These are phyloP conservation scores for Hypericum perforatum DNA, from an alignment of 345 rosid species.

Conservation along the genomic window DNA sequence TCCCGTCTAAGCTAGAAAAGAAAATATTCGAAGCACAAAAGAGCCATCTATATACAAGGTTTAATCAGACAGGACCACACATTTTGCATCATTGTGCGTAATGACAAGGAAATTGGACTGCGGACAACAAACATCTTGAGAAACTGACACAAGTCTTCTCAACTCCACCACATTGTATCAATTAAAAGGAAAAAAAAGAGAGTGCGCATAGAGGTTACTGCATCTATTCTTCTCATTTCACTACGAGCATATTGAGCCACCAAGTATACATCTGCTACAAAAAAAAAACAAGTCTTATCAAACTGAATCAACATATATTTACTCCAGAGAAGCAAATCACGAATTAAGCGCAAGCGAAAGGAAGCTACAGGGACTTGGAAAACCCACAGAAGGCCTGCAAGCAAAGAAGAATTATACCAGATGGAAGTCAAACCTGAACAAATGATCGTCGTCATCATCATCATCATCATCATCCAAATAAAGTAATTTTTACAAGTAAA, in stretches of 20 bases:
- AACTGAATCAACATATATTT: not conserved
- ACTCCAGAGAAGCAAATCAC: slow-evolving; percentile 17
- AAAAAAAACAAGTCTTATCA: slow-evolving; percentile 8
- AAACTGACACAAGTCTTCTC: too few species aligned
- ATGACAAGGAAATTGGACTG: too few species aligned
- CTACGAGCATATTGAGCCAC: slow-evolving; percentile 82
- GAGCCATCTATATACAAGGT: too few species aligned
- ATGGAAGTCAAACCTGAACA: slow-evolving; percentile 82
- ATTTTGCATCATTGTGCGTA: too few species aligned
- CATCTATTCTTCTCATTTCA: slow-evolving; percentile 80
- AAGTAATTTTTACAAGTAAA: too few species aligned
- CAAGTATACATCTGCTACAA: slow-evolving; percentile 62
- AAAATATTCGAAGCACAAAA: not conserved
- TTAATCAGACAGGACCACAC: too few species aligned
- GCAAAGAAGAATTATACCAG: slow-evolving; percentile 86
- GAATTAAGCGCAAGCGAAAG: not conserved
- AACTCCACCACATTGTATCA: not conserved
- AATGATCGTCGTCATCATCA: not conserved
- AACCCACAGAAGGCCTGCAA: slow-evolving; percentile 93
- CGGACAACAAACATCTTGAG: too few species aligned
- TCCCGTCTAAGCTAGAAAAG: slow-evolving; percentile 26
- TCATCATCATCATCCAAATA: too few species aligned
- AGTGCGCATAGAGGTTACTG: slow-evolving; percentile 28
- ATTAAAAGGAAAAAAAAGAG: not conserved
- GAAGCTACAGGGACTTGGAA: slow-evolving; percentile 6